Percentiles rank a stretch among this genome's conserved stretches.
phyloP scores from a whole-genome alignment of 352 stramenopile species.

The Phytophthora cajani region DNA sequence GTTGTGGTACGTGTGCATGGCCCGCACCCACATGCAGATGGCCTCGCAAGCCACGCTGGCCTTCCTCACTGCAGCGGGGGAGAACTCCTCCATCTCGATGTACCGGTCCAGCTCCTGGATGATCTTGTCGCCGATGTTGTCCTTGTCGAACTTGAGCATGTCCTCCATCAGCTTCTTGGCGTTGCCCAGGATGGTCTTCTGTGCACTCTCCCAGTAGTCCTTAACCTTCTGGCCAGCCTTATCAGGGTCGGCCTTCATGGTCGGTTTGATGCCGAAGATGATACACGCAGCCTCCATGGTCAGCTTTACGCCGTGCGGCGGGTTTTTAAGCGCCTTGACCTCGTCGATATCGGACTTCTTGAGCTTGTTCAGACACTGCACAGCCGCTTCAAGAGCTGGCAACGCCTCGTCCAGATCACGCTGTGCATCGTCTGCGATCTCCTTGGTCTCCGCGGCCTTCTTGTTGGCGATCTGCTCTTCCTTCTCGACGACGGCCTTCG shows the following conservation, averaged over 20 bases:
- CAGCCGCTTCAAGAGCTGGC: slow-evolving; percentile 90
- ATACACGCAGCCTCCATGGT: slow-evolving; percentile 95
- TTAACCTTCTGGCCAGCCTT: slow-evolving; percentile 92
- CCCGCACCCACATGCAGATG: slow-evolving; percentile 95
- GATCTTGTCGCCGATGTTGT: slow-evolving; percentile 89
- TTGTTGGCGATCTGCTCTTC: slow-evolving; percentile 93
- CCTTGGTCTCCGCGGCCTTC: slow-evolving; percentile 93
- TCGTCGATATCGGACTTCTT: slow-evolving; percentile 96
- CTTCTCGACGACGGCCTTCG: slow-evolving; percentile 90
- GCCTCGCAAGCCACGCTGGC: slow-evolving; percentile 92
- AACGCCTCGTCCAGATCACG: slow-evolving; percentile 93
- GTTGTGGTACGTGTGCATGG: slow-evolving; percentile 94
- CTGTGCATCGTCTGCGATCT: slow-evolving; percentile 93
- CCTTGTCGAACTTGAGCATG: slow-evolving; percentile 92
- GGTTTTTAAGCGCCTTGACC: slow-evolving; percentile 91
- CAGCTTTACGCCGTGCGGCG: slow-evolving; percentile 81
- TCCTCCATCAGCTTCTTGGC: slow-evolving; percentile 92
- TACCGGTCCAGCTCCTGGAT: slow-evolving; percentile 90
- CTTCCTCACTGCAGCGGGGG: slow-evolving; percentile 88
- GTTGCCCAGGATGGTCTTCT: slow-evolving; percentile 88
- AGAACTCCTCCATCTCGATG: slow-evolving; percentile 92
- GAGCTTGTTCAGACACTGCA: slow-evolving; percentile 91
- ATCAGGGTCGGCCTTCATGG: slow-evolving; percentile 88
- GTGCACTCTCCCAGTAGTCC: slow-evolving; percentile 90
- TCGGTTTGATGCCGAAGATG: slow-evolving; percentile 95